Evolutionary conservation across 345 rosid species (phyloP).

Genomic region (Erucastrum elatum): DNA sequence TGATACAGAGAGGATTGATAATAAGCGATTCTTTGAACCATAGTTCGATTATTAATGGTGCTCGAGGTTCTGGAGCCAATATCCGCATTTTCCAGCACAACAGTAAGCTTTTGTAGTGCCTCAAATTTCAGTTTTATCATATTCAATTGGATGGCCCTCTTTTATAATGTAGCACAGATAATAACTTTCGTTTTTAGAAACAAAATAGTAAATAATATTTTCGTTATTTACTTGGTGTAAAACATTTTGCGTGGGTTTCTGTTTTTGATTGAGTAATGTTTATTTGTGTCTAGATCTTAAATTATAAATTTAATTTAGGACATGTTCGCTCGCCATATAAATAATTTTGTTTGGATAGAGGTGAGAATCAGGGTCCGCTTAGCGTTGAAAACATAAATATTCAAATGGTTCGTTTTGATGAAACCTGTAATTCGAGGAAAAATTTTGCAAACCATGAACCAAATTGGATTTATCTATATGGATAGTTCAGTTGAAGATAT

Average conservation of each 20-base stretch:
- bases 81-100: constrained; percentile 91
- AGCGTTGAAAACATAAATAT: neutral
- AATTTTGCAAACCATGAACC: neutral
- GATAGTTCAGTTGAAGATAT: neutral
- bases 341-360: neutral
- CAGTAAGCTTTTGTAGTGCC: constrained; percentile 51
- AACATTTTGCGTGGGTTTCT: neutral
- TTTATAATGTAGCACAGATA: neutral
- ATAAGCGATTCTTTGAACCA: constrained; percentile 97
- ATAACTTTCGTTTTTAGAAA: neutral
- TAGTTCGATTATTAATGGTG: constrained; percentile 92
- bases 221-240: neutral
- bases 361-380: neutral
- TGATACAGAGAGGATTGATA: constrained; percentile 73
- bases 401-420: neutral
- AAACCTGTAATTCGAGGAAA: neutral
- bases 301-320: neutral
- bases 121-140: neutral
- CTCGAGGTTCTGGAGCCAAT: constrained; percentile 97
- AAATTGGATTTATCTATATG: neutral
- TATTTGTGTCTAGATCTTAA: neutral
- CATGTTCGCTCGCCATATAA: neutral
- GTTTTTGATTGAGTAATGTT: neutral
- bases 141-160: neutral
- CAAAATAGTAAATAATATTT: neutral